Evolutionary conservation across 805 yeast genomes (phyloP).

Genomic region (Ogataea allantospora): DNA sequence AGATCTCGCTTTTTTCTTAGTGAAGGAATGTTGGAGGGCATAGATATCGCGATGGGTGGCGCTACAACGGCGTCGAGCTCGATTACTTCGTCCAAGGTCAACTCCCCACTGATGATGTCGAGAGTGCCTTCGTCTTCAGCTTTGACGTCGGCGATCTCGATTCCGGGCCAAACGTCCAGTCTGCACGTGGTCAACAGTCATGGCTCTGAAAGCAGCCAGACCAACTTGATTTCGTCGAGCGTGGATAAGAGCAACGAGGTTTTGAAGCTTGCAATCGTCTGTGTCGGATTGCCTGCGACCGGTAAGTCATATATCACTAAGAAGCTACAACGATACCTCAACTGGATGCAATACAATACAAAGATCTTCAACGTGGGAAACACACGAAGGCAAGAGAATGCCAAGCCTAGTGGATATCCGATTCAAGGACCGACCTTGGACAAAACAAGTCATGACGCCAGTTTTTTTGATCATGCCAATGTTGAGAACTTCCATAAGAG

Average conservation of each 20-base stretch:
- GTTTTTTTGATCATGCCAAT: slow-evolving; percentile 44
- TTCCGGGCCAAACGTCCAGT: slow-evolving; percentile 28
- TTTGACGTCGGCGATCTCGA: slow-evolving; percentile 27
- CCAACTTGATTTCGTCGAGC: slow-evolving; percentile 9
- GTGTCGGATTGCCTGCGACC: slow-evolving; percentile 76
- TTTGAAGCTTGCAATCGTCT: slow-evolving; percentile 58
- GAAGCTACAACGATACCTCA: slow-evolving; percentile 57
- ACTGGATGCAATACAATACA: slow-evolving; percentile 60
- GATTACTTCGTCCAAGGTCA: slow-evolving; percentile 23
- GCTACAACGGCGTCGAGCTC: slow-evolving; percentile 19
- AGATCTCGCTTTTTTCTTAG: slow-evolving; percentile 2
- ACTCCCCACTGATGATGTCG: slow-evolving; percentile 24
- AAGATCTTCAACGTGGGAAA: slow-evolving; percentile 74
- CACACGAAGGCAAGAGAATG: slow-evolving; percentile 58
- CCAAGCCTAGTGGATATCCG: slow-evolving; percentile 38
- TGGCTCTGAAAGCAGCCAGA: slow-evolving; percentile 8
- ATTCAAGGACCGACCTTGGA: slow-evolving; percentile 34
- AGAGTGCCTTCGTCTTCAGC: slow-evolving; percentile 24
- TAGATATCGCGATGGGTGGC: slow-evolving; percentile 4
- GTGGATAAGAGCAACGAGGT: slow-evolving; percentile 22
- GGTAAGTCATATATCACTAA: slow-evolving; percentile 75
- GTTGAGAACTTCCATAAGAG: slow-evolving; percentile 42
- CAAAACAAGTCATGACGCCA: slow-evolving; percentile 36
- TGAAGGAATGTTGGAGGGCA: slow-evolving; percentile 1
- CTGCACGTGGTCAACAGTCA: slow-evolving; percentile 16